Conservation (phyloP, 257 asterid genomes). For the Dorcoceras hygrometricum region DNA sequence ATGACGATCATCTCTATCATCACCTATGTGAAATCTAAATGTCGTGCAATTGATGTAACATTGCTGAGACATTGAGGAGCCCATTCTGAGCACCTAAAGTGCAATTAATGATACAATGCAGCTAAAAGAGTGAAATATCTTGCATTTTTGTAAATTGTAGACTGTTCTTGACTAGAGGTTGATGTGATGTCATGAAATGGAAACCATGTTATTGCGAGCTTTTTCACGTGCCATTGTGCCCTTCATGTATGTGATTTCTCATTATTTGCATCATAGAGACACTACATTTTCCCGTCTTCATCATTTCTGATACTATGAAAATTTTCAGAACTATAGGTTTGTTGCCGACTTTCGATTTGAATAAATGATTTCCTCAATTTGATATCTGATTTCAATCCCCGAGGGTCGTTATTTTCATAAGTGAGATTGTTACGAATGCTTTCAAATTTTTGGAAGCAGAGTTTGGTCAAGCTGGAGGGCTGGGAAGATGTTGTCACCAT, state of each 20-base stretch:
- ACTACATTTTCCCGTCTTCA: neutral
- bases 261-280: neutral
- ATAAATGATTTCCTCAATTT: neutral
- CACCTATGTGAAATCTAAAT: neutral
- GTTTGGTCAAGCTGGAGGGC: slow-evolving; percentile 91
- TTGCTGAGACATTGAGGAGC: slow-evolving; percentile 16
- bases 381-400: slow-evolving; percentile 9
- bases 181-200: slow-evolving; percentile 2
- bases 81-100: neutral
- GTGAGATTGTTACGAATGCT: slow-evolving; percentile 14
- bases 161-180: slow-evolving; percentile 8
- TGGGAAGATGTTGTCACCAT: slow-evolving; percentile 85
- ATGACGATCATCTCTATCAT: neutral
- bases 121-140: slow-evolving; percentile 15
- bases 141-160: neutral
- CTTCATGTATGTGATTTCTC: neutral
- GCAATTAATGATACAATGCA: slow-evolving; percentile 6
- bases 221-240: neutral
- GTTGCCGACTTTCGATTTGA: neutral
- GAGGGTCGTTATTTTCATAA: slow-evolving; percentile 13
- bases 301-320: neutral
- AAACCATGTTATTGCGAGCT: neutral
- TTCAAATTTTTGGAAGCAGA: slow-evolving; percentile 45
- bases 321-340: neutral
- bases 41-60: neutral